Percentiles rank a stretch among this genome's conserved stretches.
phyloP scores from a whole-genome alignment of 768 basidiomycete species.

The Trametes sanguinea region DNA sequence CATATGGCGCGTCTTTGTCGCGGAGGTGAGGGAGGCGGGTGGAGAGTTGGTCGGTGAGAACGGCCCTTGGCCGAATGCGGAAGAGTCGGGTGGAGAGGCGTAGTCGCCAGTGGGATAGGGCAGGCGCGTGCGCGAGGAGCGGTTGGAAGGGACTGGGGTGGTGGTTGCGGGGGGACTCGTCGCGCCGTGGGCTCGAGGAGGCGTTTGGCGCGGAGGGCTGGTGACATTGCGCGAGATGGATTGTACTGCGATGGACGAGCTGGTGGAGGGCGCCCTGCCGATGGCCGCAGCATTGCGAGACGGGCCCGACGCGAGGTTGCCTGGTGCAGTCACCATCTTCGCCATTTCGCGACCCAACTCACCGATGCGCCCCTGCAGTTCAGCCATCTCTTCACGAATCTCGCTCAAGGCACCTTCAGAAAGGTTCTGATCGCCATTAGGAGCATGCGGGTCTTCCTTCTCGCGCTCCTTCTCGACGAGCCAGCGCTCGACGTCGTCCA shows the following conservation, averaged over 20 bases:
- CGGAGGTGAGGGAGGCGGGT: slow-evolving; percentile 36
- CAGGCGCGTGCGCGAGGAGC: slow-evolving; percentile 53
- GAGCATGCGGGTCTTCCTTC: slow-evolving; percentile 39
- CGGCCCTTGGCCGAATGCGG: slow-evolving; percentile 37
- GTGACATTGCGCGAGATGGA: slow-evolving; percentile 34
- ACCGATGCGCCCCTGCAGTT: slow-evolving; percentile 73
- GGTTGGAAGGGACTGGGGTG: slow-evolving; percentile 44
- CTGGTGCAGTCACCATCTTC: slow-evolving; percentile 58
- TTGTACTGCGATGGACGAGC: slow-evolving; percentile 48
- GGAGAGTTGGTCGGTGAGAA: slow-evolving; percentile 58
- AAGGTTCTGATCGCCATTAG: slow-evolving; percentile 22
- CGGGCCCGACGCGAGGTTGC: slow-evolving; percentile 53
- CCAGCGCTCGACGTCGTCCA: slow-evolving; percentile 91
- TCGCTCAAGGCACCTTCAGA: slow-evolving; percentile 48
- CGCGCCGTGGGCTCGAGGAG: slow-evolving; percentile 56
- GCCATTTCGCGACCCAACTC: slow-evolving; percentile 83
- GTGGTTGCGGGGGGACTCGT: slow-evolving; percentile 59
- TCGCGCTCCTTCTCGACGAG: slow-evolving; percentile 82
- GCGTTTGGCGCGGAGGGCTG: slow-evolving; percentile 31
- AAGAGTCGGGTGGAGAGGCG: slow-evolving; percentile 58
- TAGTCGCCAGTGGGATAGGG: slow-evolving; percentile 89
- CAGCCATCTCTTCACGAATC: slow-evolving; percentile 67
- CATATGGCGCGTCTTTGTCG: slow-evolving; percentile 40
- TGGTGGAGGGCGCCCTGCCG: slow-evolving; percentile 48
- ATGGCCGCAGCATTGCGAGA: slow-evolving; percentile 47